Base-by-base conservation (phyloP, 805 yeast genomes). In the Yamadazyma takamatsuzukensis region DNA sequence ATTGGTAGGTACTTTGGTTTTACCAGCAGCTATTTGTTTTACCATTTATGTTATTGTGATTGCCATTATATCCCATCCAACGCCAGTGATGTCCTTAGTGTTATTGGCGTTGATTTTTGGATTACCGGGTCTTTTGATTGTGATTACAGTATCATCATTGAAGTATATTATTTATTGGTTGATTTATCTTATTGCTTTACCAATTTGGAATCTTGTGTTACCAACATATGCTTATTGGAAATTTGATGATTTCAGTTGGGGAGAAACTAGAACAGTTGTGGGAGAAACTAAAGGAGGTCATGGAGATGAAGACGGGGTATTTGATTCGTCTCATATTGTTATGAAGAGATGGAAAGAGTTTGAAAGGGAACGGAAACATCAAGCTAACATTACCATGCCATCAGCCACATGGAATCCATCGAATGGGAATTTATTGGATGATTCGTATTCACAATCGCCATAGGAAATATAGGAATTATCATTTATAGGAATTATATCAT, bases 271-370 rank as follows among this genome's bases (percentile, higher is more conserved):
- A 67, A 72, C 80, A n/a, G 77, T 87, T 30, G 73, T 74, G 16
- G 87, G 77, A 8, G 85, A 75, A 25, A 78, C 70, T 47, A 76
- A 80, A 47, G 76, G 73, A 15, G 77, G 68, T 12, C 93, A 85
- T 53, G 83, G 77, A 27, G 83, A 70, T 15, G 70, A 47, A 15
- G 83, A 75, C 27, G 97, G 97, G 47, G 81, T 79, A 41, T 93
- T 90, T 54, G 97, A 90, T 56, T 84, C 93, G n/a, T 78, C 94
- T 1, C 76, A 76, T 50, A 93, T 93, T 53, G 75, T 76, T 31
- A 89, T 90, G 90, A 85, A 82, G 70, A 72, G 90, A 38, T 93
- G 98, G 98, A 76, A 86, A 54, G 97, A 93, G 44, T 88, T 77
- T 66, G 97, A 89, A 58, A 68, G 84, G 44, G 87, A 83, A 19